Evolutionary conservation across 306 rosid genomes (phyloP), one percentile per base, ranked within the genome.

Genomic region (Medicago ruthenica): DNA sequence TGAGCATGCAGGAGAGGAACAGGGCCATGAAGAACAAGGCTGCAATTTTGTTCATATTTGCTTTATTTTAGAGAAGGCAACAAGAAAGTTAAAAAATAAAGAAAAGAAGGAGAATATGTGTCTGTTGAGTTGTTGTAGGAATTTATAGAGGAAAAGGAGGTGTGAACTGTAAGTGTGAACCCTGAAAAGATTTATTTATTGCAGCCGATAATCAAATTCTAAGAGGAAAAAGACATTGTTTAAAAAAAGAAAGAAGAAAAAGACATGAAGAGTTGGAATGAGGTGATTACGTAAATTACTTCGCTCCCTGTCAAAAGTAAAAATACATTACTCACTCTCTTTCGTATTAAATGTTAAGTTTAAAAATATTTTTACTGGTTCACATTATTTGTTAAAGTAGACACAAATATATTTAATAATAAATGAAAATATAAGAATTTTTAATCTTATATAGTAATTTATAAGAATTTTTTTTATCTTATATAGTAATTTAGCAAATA

Each of bases 31-130:
- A 75, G 64, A 86, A 72, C 81, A 83, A 20, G 27, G 70, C 69
- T 17, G 75, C 9, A 71, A 72, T 7, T 81, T 73, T 83, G 13
- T 54, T 70, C 87, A 84, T 86, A 61, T 71, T 78, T 51, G 57
- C 11, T 66, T 80, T 74, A n/a, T 54, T 64, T 55, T 41, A 44
- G 14, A 17, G 39, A 42, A 45, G 61, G 15, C 9, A 39, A 13
- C 13, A 22, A 50, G 51, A 39, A 44, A 63, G 37, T 66, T 65
- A 76, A 40, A 24, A 9, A 20, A 17, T 7, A 20, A 68, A 42
- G 13, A 55, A 39, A 36, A 22, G 20, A 73, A 73, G 18, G 48
- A 69, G 45, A 13, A 12, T 17, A 3, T 61, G 51, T 45, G 55
- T 51, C 71, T 45, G 61, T 75, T 79, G 83, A 70, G 21, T 27